Percentiles rank a stretch among this genome's conserved stretches.
Evolutionary conservation across 2,329 filamentous ascomycete species (phyloP).

Genomic region (Drechslerella dactyloides): DNA sequence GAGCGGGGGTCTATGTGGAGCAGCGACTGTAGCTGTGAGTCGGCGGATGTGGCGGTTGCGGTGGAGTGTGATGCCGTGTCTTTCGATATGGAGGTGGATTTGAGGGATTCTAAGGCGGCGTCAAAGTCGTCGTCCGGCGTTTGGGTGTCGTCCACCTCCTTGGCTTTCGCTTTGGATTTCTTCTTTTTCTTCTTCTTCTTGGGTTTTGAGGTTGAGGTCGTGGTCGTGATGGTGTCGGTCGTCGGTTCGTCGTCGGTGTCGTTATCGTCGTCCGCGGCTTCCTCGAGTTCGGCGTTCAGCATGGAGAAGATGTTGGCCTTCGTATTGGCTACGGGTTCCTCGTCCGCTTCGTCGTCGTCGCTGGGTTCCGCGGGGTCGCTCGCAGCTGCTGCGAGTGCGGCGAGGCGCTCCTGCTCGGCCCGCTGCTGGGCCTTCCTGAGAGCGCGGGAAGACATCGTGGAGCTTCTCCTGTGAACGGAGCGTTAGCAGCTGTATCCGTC

Average conservation of each 20-base stretch:
- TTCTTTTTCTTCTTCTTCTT: constrained; percentile 67
- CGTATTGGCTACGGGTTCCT: constrained; percentile 56
- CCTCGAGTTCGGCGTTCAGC: constrained; percentile 61
- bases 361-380: constrained; percentile 9
- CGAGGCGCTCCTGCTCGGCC: constrained; percentile 66
- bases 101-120: constrained; percentile 66
- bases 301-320: constrained; percentile 65
- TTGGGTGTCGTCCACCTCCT: constrained; percentile 52
- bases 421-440: constrained; percentile 68
- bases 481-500: background rate
- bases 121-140: constrained; percentile 69
- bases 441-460: constrained; percentile 69
- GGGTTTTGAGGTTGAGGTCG: constrained; percentile 65
- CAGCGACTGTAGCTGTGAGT: constrained; percentile 62
- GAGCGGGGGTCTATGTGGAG: constrained; percentile 72
- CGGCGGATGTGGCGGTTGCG: constrained; percentile 53
- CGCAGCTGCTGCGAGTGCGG: constrained; percentile 57
- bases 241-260: constrained; percentile 58
- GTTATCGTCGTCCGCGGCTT: constrained; percentile 58
- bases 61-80: constrained; percentile 47
- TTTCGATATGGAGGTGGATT: constrained; percentile 58
- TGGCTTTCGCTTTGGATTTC: constrained; percentile 58
- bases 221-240: constrained; percentile 53
- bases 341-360: constrained; percentile 55
- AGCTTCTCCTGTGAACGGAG: background rate